Conservation (phyloP, 1,139 yeast genomes). For the Candida smagusa region DNA sequence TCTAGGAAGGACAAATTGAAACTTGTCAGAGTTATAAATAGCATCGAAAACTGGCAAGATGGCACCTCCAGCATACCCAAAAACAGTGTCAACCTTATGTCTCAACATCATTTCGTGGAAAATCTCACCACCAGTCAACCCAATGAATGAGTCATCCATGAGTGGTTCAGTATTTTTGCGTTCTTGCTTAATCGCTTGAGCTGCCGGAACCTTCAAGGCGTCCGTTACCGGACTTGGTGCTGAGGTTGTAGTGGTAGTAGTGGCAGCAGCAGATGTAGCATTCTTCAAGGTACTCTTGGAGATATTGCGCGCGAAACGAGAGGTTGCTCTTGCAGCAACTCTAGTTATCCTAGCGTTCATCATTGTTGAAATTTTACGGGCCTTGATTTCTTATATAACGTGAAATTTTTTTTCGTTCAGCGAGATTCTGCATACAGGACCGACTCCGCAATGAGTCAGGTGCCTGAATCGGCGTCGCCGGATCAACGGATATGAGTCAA, state of each 20-base stretch:
- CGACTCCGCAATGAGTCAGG: conserved; percentile 1
- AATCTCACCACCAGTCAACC: conserved; percentile 94
- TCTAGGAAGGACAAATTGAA: conserved; percentile 87
- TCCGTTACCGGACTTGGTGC: conserved; percentile 24
- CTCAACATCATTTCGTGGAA: conserved; percentile 98
- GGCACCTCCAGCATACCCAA: conserved; percentile 98
- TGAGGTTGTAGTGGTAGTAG: conserved; percentile 13
- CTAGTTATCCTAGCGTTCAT: conserved; percentile 1
- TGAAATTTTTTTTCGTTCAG: background rate
- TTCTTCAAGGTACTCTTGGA: conserved; percentile 31
- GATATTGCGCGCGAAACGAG: conserved; percentile 22
- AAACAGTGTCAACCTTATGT: conserved; percentile 90
- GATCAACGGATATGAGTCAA: background rate
- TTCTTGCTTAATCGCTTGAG: conserved; percentile 3
- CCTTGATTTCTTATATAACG: background rate
- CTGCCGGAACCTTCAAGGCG: conserved; percentile 16
- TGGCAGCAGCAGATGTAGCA: conserved; percentile 27
- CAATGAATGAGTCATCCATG: conserved; percentile 87
- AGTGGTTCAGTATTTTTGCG: conserved; percentile 11
- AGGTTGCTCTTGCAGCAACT: conserved; percentile 1
- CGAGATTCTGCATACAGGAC: background rate
- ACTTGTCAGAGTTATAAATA: conserved; percentile 83
- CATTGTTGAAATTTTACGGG: background rate
- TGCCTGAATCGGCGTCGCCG: conserved; percentile 1
- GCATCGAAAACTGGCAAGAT: conserved; percentile 97